Evolutionary conservation across 2,329 filamentous ascomycete species (phyloP), one percentile per base, ranked within the genome.

Genomic region (Venturia carpophila): DNA sequence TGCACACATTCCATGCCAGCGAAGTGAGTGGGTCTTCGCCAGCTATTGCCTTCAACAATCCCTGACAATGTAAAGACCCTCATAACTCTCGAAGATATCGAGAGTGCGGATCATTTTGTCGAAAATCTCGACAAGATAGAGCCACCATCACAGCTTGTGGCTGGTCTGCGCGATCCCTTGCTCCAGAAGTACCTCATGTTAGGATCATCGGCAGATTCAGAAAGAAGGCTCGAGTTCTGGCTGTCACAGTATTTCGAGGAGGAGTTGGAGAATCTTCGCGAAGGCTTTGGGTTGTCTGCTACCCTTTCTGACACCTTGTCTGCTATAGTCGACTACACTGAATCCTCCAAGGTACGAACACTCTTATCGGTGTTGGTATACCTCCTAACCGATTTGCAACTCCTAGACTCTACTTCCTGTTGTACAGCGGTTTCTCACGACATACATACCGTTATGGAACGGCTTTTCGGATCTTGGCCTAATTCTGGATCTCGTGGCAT

Each of bases 101-200:
- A 91, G 69, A 87, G 81, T 67, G 86, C 86, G 15, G 79, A 85
- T 30, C 81, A 84, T 62, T 87, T 96, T 67, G 87, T 91, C 6
- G 82, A 84, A 56, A 88, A 84, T 65, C 75, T 96, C 10, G 90
- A 95, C 69, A 89, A 83, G 69, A 86, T 96, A 34, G 89, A 94
- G 73, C 78, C 92, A 49, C 91, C 91, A 0, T 92, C 89, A 68
- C 91, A 96, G 74, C 80, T 95, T 1, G 85, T 92, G 49, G 89
- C 91, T 5, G 85, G 90, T 4, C 78, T 95, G 17, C 84, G 83
- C 1, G 89, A 95, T 71, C 88, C 88, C 3, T 78, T 95, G 39
- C 82, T 93, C 1, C 90, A 93, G 73, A 94, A 93, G 71, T 83
- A 80, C 64, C 79, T 93, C 30, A 77, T 91, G 42, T 77, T 89